These are phyloP conservation scores for Stentor coeruleus DNA, from an alignment of 73 alveolate genomes.

Conservation along the genomic window DNA sequence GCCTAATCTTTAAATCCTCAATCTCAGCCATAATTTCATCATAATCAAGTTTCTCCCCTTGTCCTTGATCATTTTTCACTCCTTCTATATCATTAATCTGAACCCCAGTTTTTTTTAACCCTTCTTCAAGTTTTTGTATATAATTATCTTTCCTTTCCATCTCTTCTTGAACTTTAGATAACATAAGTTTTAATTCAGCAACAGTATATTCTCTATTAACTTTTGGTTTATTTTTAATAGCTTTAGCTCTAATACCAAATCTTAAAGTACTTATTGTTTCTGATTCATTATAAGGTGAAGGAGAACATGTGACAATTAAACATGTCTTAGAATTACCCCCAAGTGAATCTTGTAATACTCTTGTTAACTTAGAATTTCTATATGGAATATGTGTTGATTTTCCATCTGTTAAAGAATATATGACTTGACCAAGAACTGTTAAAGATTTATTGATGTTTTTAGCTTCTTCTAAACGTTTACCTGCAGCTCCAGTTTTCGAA, in stretches of 20 bases:
- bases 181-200: too few species aligned
- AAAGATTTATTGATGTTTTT: slow-evolving; percentile 82
- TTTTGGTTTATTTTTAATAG: slow-evolving; percentile 90
- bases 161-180: slow-evolving; percentile 57
- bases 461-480: slow-evolving; percentile 85
- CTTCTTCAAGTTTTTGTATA: too few species aligned
- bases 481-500: slow-evolving; percentile 89
- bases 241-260: slow-evolving; percentile 95
- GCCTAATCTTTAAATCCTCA: too few species aligned
- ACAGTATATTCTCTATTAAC: slow-evolving; percentile 97
- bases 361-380: slow-evolving; percentile 94
- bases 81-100: too few species aligned
- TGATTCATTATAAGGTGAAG: slow-evolving; percentile 93
- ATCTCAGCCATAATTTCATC: too few species aligned
- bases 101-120: too few species aligned
- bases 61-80: too few species aligned
- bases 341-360: slow-evolving; percentile 92
- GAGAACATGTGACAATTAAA: slow-evolving; percentile 94
- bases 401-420: slow-evolving; percentile 79
- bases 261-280: slow-evolving; percentile 93
- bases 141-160: slow-evolving; percentile 72
- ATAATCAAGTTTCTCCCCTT: too few species aligned
- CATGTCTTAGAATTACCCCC: slow-evolving; percentile 99
- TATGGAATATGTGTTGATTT: slow-evolving; percentile 89
- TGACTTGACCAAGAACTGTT: slow-evolving; percentile 88